Percentiles rank a stretch among this genome's conserved stretches.
Evolutionary conservation across 2,329 filamentous ascomycete species (phyloP).

Genomic region (Arachnopeziza araneosa): DNA sequence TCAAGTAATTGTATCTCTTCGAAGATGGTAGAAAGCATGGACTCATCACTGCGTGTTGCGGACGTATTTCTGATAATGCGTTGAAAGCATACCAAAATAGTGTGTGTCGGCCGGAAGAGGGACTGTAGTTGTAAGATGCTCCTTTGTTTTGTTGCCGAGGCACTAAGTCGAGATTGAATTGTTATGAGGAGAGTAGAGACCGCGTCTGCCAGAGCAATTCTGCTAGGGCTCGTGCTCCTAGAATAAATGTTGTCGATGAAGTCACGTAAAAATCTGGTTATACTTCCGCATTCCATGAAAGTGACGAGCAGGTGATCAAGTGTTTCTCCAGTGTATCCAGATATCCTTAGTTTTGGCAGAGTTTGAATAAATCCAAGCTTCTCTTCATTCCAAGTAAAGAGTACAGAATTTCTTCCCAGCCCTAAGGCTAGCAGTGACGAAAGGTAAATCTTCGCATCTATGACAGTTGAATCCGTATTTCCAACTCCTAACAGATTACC

Average conservation of each 20-base stretch:
- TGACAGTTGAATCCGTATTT: slow-evolving; percentile 36
- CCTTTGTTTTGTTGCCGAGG: slow-evolving; percentile 17
- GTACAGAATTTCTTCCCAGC: slow-evolving; percentile 64
- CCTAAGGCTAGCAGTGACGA: slow-evolving; percentile 59
- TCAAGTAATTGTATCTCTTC: slow-evolving; percentile 58
- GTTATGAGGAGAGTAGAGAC: slow-evolving; percentile 33
- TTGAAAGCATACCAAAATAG: slow-evolving; percentile 29
- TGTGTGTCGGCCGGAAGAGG: slow-evolving; percentile 27
- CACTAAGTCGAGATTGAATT: slow-evolving; percentile 28
- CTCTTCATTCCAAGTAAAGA: slow-evolving; percentile 58
- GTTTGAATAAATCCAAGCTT: slow-evolving; percentile 47
- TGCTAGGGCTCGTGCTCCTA: slow-evolving; percentile 23
- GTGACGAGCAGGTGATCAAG: slow-evolving; percentile 37
- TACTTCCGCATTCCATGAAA: slow-evolving; percentile 33
- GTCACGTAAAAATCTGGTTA: slow-evolving; percentile 24
- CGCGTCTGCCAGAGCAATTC: slow-evolving; percentile 31
- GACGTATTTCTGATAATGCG: slow-evolving; percentile 24
- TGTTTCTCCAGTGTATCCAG: slow-evolving; percentile 45
- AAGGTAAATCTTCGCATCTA: slow-evolving; percentile 46
- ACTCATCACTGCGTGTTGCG: slow-evolving; percentile 46
- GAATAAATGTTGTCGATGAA: slow-evolving; percentile 28
- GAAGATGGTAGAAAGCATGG: slow-evolving; percentile 57
- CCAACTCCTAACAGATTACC: slow-evolving; percentile 36
- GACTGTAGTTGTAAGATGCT: slow-evolving; percentile 31
- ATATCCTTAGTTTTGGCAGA: slow-evolving; percentile 44